These are phyloP conservation scores for Colletotrichum musicola DNA, from an alignment of 2,329 filamentous ascomycete species.

Conservation along the genomic window DNA sequence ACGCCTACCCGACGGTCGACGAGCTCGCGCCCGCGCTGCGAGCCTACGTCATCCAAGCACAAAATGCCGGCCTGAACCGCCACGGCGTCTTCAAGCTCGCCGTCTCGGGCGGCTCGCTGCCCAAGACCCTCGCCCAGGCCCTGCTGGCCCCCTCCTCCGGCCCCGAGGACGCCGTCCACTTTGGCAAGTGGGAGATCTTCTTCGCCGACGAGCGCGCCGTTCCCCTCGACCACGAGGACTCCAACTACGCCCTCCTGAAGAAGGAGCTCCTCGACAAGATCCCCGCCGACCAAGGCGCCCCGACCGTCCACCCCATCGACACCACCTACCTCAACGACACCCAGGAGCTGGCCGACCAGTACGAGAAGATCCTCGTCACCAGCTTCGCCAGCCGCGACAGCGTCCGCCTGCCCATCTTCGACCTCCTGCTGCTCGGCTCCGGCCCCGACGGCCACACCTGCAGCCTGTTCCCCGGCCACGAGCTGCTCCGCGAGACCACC, in stretches of 20 bases:
- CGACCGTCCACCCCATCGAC: constrained; percentile 85
- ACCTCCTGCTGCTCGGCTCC: constrained; percentile 91
- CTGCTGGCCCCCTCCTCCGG: constrained; percentile 71
- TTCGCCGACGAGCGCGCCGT: constrained; percentile 98
- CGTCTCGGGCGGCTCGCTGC: constrained; percentile 93
- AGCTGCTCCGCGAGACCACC: constrained; percentile 84
- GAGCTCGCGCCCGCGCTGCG: constrained; percentile 83
- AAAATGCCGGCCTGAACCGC: constrained; percentile 82
- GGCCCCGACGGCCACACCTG: constrained; percentile 98
- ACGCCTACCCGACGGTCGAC: constrained; percentile 79
- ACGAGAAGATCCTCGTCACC: constrained; percentile 87
- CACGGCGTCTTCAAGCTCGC: constrained; percentile 91
- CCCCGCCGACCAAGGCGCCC: constrained; percentile 73
- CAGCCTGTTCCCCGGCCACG: constrained; percentile 92
- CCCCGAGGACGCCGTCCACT: constrained; percentile 75
- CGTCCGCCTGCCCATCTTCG: constrained; percentile 94
- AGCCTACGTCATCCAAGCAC: constrained; percentile 83
- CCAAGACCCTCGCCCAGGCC: constrained; percentile 86
- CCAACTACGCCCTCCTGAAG: constrained; percentile 93
- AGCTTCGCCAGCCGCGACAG: constrained; percentile 93
- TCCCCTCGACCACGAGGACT: constrained; percentile 90
- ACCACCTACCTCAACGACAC: constrained; percentile 74
- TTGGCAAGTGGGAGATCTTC: constrained; percentile 96
- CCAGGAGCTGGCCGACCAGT: constrained; percentile 93
- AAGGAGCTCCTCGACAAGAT: constrained; percentile 90